Evolutionary conservation across 768 basidiomycete genomes (phyloP).

Genomic region (Kwoniella sp.): DNA sequence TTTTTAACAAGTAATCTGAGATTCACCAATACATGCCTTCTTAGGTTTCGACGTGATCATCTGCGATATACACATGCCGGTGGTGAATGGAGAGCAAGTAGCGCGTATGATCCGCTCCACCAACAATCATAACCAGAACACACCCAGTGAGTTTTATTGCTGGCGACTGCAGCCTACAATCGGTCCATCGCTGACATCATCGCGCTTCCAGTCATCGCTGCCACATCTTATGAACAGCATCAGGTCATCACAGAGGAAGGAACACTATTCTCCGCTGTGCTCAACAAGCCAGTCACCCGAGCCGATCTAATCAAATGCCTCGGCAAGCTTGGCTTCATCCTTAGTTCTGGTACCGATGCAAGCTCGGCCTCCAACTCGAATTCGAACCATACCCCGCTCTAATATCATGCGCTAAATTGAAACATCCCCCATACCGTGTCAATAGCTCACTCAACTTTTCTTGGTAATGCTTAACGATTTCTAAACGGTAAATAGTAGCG

Average conservation of each 20-base stretch:
- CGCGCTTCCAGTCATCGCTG: constrained; percentile 55
- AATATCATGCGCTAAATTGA: background rate
- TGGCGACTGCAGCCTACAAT: background rate
- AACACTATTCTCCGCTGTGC: constrained; percentile 58
- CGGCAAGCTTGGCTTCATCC: constrained; percentile 76
- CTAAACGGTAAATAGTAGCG: too few species aligned
- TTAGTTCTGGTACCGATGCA: constrained; percentile 20
- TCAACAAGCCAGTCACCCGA: constrained; percentile 88
- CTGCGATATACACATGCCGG: constrained; percentile 95
- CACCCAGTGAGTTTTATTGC: constrained; percentile 63
- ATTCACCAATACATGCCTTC: too few species aligned
- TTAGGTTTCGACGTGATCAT: constrained; percentile 95
- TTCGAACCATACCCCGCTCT: constrained; percentile 4
- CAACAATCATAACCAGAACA: constrained; percentile 88
- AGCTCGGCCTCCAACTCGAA: constrained; percentile 7
- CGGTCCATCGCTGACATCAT: background rate
- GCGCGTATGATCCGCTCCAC: constrained; percentile 97
- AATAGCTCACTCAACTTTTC: background rate
- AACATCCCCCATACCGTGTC: background rate
- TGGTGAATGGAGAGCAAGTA: constrained; percentile 93
- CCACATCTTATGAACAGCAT: constrained; percentile 53
- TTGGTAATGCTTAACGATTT: background rate
- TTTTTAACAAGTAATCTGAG: too few species aligned
- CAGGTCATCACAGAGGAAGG: constrained; percentile 50
- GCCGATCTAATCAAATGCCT: constrained; percentile 75